Conservation (phyloP, 192 early-diverging fungal species). For the Coemansia pectinata region DNA sequence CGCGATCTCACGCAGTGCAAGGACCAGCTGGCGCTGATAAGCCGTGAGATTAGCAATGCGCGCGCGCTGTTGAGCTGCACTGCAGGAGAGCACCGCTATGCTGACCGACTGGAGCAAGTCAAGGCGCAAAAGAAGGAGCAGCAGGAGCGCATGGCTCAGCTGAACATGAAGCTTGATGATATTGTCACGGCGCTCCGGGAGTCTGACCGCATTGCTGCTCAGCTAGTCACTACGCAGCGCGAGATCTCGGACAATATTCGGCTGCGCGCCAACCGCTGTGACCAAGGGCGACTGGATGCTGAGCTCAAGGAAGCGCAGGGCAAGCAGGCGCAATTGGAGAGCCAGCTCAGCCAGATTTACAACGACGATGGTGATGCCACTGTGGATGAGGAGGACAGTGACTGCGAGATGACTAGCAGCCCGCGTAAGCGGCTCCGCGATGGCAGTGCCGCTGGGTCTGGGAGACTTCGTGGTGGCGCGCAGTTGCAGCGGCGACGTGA, state of each 20-base stretch:
- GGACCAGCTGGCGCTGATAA: constrained; percentile 41
- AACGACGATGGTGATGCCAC: constrained; percentile 13
- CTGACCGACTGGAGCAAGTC: constrained; percentile 34
- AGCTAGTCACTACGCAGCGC: constrained; percentile 46
- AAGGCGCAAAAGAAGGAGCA: constrained; percentile 37
- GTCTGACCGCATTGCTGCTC: constrained; percentile 44
- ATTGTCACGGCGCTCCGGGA: constrained; percentile 55
- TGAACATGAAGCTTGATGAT: constrained; percentile 37
- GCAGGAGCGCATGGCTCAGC: constrained; percentile 36
- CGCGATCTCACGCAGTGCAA: constrained; percentile 30
- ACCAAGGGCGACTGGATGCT: constrained; percentile 44
- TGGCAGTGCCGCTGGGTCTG: not conserved
- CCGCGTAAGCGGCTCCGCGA: constrained; percentile 33
- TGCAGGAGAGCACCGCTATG: constrained; percentile 17
- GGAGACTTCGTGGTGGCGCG: constrained; percentile 24
- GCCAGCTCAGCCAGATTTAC: constrained; percentile 35
- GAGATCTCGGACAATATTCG: constrained; percentile 44
- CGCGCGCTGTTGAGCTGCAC: constrained; percentile 26
- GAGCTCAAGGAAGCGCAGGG: constrained; percentile 39
- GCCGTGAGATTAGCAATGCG: constrained; percentile 31
- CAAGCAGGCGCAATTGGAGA: constrained; percentile 31
- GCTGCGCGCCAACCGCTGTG: constrained; percentile 19
- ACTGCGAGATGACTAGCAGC: constrained; percentile 6
- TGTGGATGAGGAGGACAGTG: constrained; percentile 9
- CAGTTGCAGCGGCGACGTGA: constrained; percentile 42